These are phyloP conservation scores for Nothophytophthora sp. DNA, from an alignment of 352 stramenopile species.

Conservation along the genomic window DNA sequence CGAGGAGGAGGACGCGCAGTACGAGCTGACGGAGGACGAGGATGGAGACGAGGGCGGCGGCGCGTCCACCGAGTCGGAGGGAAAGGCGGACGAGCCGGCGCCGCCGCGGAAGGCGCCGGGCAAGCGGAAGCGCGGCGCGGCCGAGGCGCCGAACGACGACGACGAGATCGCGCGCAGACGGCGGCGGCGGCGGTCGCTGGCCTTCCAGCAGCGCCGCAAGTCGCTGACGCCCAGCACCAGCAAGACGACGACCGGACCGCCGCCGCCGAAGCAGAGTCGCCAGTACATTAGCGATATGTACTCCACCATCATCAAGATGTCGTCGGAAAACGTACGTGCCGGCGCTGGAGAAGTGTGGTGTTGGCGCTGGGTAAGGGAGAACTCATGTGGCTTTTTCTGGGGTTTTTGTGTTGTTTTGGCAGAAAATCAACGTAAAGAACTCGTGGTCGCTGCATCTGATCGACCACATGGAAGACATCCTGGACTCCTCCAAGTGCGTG, in stretches of 20 bases:
- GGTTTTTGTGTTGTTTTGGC: slow-evolving; percentile 14
- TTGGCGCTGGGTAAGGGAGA: too few species aligned
- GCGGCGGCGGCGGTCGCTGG: slow-evolving; percentile 61
- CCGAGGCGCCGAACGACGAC: slow-evolving; percentile 59
- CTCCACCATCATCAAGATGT: slow-evolving; percentile 92
- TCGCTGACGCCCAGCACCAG: slow-evolving; percentile 60
- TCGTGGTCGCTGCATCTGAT: slow-evolving; percentile 97
- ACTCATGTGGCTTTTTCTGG: not conserved
- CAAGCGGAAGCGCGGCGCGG: slow-evolving; percentile 62
- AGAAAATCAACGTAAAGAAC: slow-evolving; percentile 98
- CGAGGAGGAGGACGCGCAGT: slow-evolving; percentile 23
- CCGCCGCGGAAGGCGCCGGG: slow-evolving; percentile 16
- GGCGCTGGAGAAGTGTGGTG: not conserved
- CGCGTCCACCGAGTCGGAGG: too few species aligned
- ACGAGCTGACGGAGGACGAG: slow-evolving; percentile 30
- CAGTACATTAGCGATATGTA: slow-evolving; percentile 93
- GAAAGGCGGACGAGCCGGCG: slow-evolving; percentile 6
- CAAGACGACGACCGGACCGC: slow-evolving; percentile 13
- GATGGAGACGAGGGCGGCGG: slow-evolving; percentile 27
- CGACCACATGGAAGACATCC: slow-evolving; percentile 97
- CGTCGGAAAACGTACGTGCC: slow-evolving; percentile 81
- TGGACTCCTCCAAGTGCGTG: slow-evolving; percentile 75
- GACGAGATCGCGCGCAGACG: slow-evolving; percentile 67
- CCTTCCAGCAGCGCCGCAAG: slow-evolving; percentile 69
- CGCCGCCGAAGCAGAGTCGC: slow-evolving; percentile 34